Percentiles rank a stretch among this genome's conserved stretches.
phyloP scores from a whole-genome alignment of 768 basidiomycete species.

The Phaffia australis region DNA sequence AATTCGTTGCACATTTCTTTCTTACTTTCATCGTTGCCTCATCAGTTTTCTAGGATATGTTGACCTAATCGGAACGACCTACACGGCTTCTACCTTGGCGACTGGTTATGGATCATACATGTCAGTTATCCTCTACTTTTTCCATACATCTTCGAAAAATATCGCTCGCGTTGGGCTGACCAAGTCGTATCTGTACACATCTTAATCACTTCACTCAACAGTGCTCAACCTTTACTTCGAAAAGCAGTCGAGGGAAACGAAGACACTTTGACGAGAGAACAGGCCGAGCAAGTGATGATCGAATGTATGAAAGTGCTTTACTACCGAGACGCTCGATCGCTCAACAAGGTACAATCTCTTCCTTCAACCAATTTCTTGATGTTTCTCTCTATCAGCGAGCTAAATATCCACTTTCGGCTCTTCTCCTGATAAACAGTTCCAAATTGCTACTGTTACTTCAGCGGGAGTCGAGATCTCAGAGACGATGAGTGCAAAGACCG shows the following conservation, averaged over 20 bases:
- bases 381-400: not conserved
- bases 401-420: not conserved
- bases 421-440: conserved; percentile 52
- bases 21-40: not conserved
- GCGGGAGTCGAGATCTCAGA: conserved; percentile 70
- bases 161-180: not conserved
- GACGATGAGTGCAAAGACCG: conserved; percentile 59
- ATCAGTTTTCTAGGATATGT: conserved; percentile 82
- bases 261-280: conserved; percentile 60
- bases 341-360: conserved; percentile 65
- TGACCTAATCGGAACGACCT: conserved; percentile 92
- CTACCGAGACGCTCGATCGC: conserved; percentile 88
- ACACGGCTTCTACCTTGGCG: conserved; percentile 80
- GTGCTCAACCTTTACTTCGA: conserved; percentile 77
- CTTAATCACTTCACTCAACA: not conserved
- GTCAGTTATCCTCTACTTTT: not conserved
- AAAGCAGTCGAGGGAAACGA: conserved; percentile 78
- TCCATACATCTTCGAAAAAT: not conserved
- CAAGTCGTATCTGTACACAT: not conserved
- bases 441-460: conserved; percentile 80
- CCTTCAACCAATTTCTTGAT: not conserved
- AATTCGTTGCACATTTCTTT: not conserved
- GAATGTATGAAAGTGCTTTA: conserved; percentile 85
- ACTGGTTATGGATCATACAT: conserved; percentile 91
- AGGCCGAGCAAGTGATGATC: conserved; percentile 66